A percentile compares a stretch with the other conserved stretches of the same genome.
Evolutionary conservation across 176 grass and related monocot genomes (phyloP).

Genomic region (Themeda triandra): DNA sequence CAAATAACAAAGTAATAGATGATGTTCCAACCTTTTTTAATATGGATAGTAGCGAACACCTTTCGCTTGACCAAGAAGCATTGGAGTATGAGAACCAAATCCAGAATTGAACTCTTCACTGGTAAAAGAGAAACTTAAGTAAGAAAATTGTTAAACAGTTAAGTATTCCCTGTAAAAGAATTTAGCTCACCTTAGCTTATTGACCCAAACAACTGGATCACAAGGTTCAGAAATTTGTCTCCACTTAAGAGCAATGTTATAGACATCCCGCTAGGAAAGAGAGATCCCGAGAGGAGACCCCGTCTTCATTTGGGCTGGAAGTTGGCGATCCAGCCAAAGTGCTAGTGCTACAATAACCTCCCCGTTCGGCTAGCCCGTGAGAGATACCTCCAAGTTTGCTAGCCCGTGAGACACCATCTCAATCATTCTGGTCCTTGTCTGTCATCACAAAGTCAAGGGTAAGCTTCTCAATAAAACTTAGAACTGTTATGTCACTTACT

Average conservation of each 20-base stretch:
- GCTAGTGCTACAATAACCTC: conserved; percentile 77
- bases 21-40: conserved; percentile 61
- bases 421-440: conserved; percentile 83
- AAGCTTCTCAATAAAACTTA: not conserved
- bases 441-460: conserved; percentile 9
- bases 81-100: conserved; percentile 97
- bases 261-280: conserved; percentile 90
- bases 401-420: no score
- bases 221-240: conserved; percentile 97
- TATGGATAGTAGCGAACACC: conserved; percentile 89
- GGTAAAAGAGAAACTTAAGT: conserved; percentile 34
- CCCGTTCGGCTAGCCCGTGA: no score
- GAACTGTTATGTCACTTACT: conserved; percentile 3
- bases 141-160: conserved; percentile 25
- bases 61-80: conserved; percentile 98
- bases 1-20: conserved; percentile 22
- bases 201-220: conserved; percentile 99
- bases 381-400: no score
- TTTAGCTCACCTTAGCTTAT: conserved; percentile 79
- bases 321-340: conserved; percentile 54
- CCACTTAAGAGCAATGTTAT: conserved; percentile 89
- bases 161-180: conserved; percentile 10
- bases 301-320: conserved; percentile 68
- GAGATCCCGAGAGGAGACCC: conserved; percentile 54
- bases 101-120: conserved; percentile 98